Percentiles rank a stretch among this genome's conserved stretches.
Conservation (phyloP, 805 yeast species). For the Soucietia sequanensis region DNA sequence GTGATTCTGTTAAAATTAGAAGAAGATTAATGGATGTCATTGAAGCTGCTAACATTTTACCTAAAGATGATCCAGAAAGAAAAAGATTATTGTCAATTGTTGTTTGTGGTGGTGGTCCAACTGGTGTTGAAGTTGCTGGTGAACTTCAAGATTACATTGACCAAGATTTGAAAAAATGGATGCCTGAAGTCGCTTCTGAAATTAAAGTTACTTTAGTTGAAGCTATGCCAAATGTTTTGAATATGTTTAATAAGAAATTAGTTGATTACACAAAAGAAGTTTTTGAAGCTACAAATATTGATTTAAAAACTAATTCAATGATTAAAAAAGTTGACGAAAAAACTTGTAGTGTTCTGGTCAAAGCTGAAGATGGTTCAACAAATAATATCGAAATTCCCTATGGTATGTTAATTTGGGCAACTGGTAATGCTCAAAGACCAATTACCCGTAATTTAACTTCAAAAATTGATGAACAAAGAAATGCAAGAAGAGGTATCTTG, state of each 20-base stretch:
- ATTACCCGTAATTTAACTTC: constrained; percentile 65
- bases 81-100: constrained; percentile 81
- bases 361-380: constrained; percentile 61
- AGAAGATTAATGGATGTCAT: constrained; percentile 79
- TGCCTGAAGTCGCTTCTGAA: constrained; percentile 81
- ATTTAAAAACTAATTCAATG: constrained; percentile 80
- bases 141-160: constrained; percentile 92
- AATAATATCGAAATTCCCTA: constrained; percentile 69
- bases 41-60: constrained; percentile 83
- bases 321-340: constrained; percentile 79
- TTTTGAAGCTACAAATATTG: constrained; percentile 64
- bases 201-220: constrained; percentile 83
- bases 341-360: constrained; percentile 67
- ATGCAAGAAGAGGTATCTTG: constrained; percentile 87
- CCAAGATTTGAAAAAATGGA: constrained; percentile 86
- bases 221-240: constrained; percentile 86
- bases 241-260: constrained; percentile 66
- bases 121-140: constrained; percentile 97
- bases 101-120: constrained; percentile 98
- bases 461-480: constrained; percentile 71
- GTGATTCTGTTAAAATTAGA: constrained; percentile 84
- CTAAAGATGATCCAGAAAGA: constrained; percentile 75
- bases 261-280: constrained; percentile 78
- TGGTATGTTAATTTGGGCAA: constrained; percentile 95
- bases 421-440: constrained; percentile 90